Percentiles rank a stretch among this genome's conserved stretches.
phyloP scores from a whole-genome alignment of 1,284 basidiomycete species.

The Pulchroboletus neoregius region DNA sequence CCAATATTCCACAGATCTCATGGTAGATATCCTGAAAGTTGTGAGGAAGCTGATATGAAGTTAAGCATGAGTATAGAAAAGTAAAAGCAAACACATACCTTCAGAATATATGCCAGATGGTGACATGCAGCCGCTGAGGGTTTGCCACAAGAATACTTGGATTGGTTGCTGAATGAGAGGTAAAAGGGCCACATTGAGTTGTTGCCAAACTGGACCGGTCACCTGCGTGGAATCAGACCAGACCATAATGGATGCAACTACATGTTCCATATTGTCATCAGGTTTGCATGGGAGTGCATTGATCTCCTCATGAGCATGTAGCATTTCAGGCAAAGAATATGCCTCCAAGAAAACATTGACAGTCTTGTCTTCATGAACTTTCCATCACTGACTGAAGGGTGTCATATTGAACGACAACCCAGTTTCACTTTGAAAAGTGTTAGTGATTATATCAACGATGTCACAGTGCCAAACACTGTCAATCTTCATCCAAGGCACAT shows the following conservation, averaged over 20 bases:
- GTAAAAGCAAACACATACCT: not conserved
- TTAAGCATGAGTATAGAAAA: not conserved
- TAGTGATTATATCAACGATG: not conserved
- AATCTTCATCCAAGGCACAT: not conserved
- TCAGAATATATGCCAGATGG: not conserved
- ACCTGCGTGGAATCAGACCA: not conserved
- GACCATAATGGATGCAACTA: not conserved
- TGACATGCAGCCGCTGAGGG: not conserved
- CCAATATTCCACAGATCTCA: not conserved
- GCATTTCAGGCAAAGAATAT: not conserved
- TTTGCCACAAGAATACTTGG: not conserved
- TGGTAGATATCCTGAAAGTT: not conserved
- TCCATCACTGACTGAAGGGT: not conserved
- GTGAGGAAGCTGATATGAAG: not conserved
- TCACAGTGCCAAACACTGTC: not conserved
- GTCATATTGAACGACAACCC: not conserved
- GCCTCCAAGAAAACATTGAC: not conserved
- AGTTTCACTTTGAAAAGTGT: not conserved
- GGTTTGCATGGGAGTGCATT: not conserved
- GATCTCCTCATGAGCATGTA: not conserved
- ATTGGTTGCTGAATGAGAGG: not conserved
- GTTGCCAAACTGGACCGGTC: not conserved
- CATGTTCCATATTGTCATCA: not conserved
- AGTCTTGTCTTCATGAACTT: not conserved
- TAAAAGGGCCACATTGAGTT: not conserved